These are phyloP conservation scores for Tetradesmus lagerheimii DNA, from an alignment of 139 green algal species.

Conservation along the genomic window DNA sequence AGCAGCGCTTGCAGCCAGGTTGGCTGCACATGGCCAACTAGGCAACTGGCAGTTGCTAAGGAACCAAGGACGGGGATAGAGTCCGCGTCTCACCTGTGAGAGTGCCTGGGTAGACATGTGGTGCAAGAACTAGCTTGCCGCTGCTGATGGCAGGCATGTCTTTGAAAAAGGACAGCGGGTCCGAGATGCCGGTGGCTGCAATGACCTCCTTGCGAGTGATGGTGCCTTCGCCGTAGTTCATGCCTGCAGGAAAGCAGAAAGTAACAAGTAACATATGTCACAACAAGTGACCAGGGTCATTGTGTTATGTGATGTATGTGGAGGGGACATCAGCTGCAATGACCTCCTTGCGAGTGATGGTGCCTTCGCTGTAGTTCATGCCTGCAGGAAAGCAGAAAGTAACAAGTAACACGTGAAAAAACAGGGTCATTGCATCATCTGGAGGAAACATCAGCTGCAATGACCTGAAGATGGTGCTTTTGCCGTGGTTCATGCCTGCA, in stretches of 20 bases:
- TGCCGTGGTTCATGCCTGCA: constrained; percentile 8
- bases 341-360: neutral
- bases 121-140: neutral
- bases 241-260: constrained; percentile 4
- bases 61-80: too few relatives aligned
- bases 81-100: too few relatives aligned
- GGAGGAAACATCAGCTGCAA: too few relatives aligned
- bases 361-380: constrained; percentile 8
- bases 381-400: neutral
- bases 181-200: constrained; percentile 4
- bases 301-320: neutral
- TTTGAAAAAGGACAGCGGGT: neutral
- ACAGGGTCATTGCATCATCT: too few relatives aligned
- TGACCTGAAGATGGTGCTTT: constrained; percentile 18
- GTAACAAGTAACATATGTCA: neutral
- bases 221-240: constrained; percentile 39
- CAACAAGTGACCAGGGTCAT: too few relatives aligned
- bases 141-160: neutral
- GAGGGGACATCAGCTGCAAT: neutral
- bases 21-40: too few relatives aligned
- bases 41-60: too few relatives aligned
- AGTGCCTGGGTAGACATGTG: neutral
- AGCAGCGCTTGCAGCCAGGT: too few relatives aligned
- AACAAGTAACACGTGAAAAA: too few relatives aligned
- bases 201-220: constrained; percentile 7